phyloP scores from a whole-genome alignment of 495 filamentous ascomycete genomes.

The Hypoxylon perforatum region DNA sequence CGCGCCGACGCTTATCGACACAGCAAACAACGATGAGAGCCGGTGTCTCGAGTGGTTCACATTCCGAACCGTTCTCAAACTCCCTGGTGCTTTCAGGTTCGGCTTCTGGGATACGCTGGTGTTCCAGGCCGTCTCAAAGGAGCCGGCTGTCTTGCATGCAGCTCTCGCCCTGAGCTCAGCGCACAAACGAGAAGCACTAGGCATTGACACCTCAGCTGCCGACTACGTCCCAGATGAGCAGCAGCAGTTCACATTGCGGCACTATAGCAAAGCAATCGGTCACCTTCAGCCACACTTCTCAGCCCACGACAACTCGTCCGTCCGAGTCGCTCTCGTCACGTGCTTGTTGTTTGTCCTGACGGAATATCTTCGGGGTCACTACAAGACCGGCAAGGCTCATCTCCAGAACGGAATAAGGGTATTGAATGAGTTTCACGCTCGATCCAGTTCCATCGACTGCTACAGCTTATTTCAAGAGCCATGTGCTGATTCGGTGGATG shows the following conservation, averaged over 20 bases:
- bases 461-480: conserved; percentile 29
- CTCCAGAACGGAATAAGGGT: conserved; percentile 56
- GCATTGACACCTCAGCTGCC: background rate
- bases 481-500: conserved; percentile 44
- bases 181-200: conserved; percentile 48
- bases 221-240: conserved; percentile 34
- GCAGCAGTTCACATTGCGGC: conserved; percentile 52
- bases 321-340: conserved; percentile 61
- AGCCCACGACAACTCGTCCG: conserved; percentile 31
- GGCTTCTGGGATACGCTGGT: conserved; percentile 61
- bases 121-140: conserved; percentile 55
- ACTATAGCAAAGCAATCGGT: conserved; percentile 59
- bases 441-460: conserved; percentile 9
- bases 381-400: conserved; percentile 55
- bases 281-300: conserved; percentile 49
- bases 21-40: conserved; percentile 36
- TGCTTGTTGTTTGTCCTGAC: conserved; percentile 68
- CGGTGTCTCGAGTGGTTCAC: conserved; percentile 57
- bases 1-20: conserved; percentile 24
- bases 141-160: conserved; percentile 64
- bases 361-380: conserved; percentile 64
- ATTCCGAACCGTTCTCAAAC: conserved; percentile 50
- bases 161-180: conserved; percentile 59
- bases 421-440: conserved; percentile 37
- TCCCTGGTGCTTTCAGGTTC: conserved; percentile 58